Base-by-base conservation (phyloP, 116 monocot genomes). In the Papilionanthe hybrid region DNA sequence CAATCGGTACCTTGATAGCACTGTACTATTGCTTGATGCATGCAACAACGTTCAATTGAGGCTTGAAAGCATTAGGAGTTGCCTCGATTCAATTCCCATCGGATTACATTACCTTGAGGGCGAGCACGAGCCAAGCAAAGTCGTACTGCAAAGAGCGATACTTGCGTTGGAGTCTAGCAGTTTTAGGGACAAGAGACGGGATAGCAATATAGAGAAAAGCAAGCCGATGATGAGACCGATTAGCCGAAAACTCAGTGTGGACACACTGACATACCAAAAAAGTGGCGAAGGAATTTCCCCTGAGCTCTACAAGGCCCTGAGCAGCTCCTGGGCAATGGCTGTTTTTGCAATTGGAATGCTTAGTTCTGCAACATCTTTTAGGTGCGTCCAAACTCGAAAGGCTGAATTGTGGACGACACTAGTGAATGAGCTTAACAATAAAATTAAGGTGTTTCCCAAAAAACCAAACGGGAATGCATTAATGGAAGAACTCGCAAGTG, bases 11-110 rank as follows among this genome's bases (percentile, higher is more conserved):
- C 72, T 86, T 55, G 86, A 83, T 9, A 76, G 78, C 72, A 58
- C 76, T 9, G 45, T 78, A 11, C 77, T 83, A 13, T 53, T 86
- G 49, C 86, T 86, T 42, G 86, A 86, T 72, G 86, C 86, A 1
- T 86, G 83, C 77, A 66, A 63, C 41, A 72, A 41, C n/a, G 37
- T 86, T 13, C 75, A 77, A 0, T 29, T 77, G 6, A 60, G 80
- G 72, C 44, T 86, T 15, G 77, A 80, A 23, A 58, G 28, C 79
- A 58, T 86, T 42, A 47, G 29, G 47, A 37, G 29, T 20, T 83
- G 78, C 74, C 27, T 71, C 25, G 19, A 25, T 47, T 77, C 77
- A 18, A 57, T 78, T 50, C 32, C 72, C 37, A 77, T 72, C 6
- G 86, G 77, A 11, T 8, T 76, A 23, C 86, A 83, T 41, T 83